Conservation (phyloP, 2,329 filamentous ascomycete species). For the Paecilomyces variotii region DNA sequence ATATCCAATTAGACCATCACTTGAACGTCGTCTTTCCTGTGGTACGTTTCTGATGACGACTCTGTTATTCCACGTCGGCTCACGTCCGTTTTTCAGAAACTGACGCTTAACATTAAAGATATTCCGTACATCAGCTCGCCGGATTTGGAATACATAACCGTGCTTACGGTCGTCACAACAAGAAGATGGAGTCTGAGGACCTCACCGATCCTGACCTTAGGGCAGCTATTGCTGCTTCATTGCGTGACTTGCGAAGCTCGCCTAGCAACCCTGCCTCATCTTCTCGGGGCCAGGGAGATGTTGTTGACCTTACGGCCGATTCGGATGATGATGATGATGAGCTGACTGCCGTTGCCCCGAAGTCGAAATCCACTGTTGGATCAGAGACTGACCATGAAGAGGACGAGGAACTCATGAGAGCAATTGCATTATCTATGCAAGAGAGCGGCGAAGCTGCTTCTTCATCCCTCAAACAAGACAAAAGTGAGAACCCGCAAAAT, state of each 20-base stretch:
- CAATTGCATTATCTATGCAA: not conserved
- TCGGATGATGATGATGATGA: not conserved
- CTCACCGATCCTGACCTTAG: constrained; percentile 17
- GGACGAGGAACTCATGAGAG: not conserved
- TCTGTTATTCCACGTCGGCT: not conserved
- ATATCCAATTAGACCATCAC: not conserved
- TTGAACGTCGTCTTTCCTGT: not conserved
- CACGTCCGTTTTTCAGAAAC: not conserved
- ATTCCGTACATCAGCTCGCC: not conserved
- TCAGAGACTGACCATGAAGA: not conserved
- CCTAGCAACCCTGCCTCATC: not conserved
- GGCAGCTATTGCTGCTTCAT: constrained; percentile 15
- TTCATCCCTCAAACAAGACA: not conserved
- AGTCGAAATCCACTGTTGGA: not conserved
- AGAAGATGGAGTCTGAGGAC: constrained; percentile 5
- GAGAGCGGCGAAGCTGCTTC: not conserved
- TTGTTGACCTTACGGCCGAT: not conserved
- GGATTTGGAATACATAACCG: not conserved
- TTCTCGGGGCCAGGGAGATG: not conserved
- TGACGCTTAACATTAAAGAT: not conserved
- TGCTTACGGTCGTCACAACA: not conserved
- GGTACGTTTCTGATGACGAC: not conserved
- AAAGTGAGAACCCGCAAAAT: not conserved
- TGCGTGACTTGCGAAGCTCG: constrained; percentile 7
- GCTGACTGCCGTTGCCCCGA: not conserved